These are phyloP conservation scores for Prunella vulgaris DNA, from an alignment of 257 asterid species.

Conservation along the genomic window DNA sequence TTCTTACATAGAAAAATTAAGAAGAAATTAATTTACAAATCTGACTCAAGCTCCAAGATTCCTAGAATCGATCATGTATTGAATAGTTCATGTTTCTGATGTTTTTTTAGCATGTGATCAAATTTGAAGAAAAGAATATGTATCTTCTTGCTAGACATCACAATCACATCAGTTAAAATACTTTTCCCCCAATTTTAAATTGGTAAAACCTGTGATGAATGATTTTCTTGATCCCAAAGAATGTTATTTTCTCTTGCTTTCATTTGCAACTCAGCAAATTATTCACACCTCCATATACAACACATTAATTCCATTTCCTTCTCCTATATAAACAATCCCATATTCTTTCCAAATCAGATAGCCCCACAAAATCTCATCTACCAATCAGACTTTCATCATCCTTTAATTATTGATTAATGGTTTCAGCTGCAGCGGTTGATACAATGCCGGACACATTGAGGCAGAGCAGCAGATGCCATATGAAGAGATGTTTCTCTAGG, in stretches of 20 bases:
- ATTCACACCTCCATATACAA: conserved; percentile 34
- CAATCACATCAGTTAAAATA: conserved; percentile 5
- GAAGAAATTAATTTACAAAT: too few species aligned
- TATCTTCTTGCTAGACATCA: not conserved
- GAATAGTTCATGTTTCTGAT: not conserved
- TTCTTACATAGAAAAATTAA: too few species aligned
- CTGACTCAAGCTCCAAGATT: too few species aligned
- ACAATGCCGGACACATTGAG: conserved; percentile 58
- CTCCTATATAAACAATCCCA: conserved; percentile 34
- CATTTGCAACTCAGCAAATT: conserved; percentile 21
- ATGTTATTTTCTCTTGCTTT: conserved; percentile 52
- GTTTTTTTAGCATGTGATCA: conserved; percentile 5
- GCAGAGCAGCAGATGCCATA: conserved; percentile 54
- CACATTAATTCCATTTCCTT: conserved; percentile 6
- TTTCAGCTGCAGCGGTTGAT: conserved; percentile 45
- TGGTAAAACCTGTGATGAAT: conserved; percentile 30
- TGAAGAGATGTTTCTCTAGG: conserved; percentile 81
- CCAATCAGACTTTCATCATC: not conserved
- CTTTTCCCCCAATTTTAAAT: conserved; percentile 31
- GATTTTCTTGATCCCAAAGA: conserved; percentile 64
- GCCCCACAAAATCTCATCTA: conserved; percentile 23
- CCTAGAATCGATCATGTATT: too few species aligned
- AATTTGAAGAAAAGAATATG: conserved; percentile 34
- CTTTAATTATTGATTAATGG: conserved; percentile 30
- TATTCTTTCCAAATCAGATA: conserved; percentile 19